phyloP scores from a whole-genome alignment of 805 yeast genomes.

The Vanderwaltozyma yarrowii region DNA sequence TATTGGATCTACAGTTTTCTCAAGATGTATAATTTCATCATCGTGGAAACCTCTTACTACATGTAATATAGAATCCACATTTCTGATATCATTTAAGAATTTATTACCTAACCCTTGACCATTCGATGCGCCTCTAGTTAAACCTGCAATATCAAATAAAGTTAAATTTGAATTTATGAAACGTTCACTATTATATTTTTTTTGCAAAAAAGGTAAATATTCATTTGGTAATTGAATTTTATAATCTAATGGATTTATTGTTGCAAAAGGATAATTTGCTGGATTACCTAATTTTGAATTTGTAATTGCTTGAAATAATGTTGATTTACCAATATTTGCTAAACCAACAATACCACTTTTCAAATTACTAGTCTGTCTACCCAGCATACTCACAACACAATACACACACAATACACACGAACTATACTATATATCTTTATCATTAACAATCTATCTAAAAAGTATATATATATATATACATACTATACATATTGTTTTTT shows the following conservation, averaged over 20 bases:
- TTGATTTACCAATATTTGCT: conserved; percentile 92
- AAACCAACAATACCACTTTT: conserved; percentile 90
- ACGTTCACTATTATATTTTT: conserved; percentile 49
- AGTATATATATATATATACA: too few relatives aligned
- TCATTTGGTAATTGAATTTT: conserved; percentile 60
- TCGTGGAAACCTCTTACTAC: conserved; percentile 68
- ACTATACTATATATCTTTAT: too few relatives aligned
- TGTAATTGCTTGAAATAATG: conserved; percentile 95
- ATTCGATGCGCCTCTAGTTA: conserved; percentile 70
- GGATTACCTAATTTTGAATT: conserved; percentile 90
- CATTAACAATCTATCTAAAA: too few relatives aligned
- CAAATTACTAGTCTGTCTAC: conserved; percentile 66
- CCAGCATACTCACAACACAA: too few relatives aligned
- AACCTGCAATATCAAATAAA: conserved; percentile 72
- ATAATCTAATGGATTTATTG: conserved; percentile 72
- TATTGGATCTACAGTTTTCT: conserved; percentile 60
- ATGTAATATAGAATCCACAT: conserved; percentile 74
- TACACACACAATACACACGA: too few relatives aligned
- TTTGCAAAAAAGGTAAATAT: conserved; percentile 45
- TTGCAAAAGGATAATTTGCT: conserved; percentile 96
- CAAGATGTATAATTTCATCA: conserved; percentile 69
- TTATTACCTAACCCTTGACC: conserved; percentile 83
- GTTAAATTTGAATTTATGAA: conserved; percentile 61
- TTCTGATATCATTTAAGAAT: conserved; percentile 65
- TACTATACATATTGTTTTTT: too few relatives aligned